phyloP scores from a whole-genome alignment of 257 asterid species.

The Hygrophila difformis region DNA sequence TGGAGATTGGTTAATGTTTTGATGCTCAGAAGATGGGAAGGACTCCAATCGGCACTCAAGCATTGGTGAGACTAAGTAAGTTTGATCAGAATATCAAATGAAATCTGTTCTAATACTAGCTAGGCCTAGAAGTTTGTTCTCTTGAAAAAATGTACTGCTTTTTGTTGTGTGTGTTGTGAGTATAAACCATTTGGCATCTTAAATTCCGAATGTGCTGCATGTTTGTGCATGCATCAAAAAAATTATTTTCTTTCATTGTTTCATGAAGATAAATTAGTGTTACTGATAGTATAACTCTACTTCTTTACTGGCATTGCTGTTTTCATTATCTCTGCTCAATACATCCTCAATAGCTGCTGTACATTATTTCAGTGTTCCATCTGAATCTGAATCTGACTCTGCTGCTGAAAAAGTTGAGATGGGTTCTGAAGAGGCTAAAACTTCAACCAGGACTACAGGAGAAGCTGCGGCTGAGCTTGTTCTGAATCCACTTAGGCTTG shows the following conservation, averaged over 20 bases:
- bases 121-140: too few species aligned
- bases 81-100: slow-evolving; percentile 38
- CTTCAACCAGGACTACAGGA: slow-evolving; percentile 38
- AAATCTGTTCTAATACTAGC: slow-evolving; percentile 51
- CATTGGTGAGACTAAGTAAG: slow-evolving; percentile 40
- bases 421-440: slow-evolving; percentile 35
- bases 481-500: slow-evolving; percentile 77
- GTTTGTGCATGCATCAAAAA: slow-evolving; percentile 3
- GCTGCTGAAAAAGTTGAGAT: slow-evolving; percentile 29
- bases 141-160: too few species aligned
- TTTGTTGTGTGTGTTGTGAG: too few species aligned
- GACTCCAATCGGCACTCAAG: slow-evolving; percentile 42
- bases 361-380: slow-evolving; percentile 37
- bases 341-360: slow-evolving; percentile 17
- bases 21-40: slow-evolving; percentile 62
- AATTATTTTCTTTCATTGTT: not conserved
- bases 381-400: slow-evolving; percentile 41
- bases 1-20: slow-evolving; percentile 16
- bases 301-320: too few species aligned
- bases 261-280: slow-evolving; percentile 4
- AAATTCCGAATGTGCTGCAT: too few species aligned
- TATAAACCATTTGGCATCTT: too few species aligned
- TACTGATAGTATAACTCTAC: too few species aligned
- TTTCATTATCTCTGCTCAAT: slow-evolving; percentile 11
- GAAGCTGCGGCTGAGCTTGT: slow-evolving; percentile 75